These are phyloP conservation scores for Aphanocladium album DNA, from an alignment of 2,329 filamentous ascomycete species.

Conservation along the genomic window DNA sequence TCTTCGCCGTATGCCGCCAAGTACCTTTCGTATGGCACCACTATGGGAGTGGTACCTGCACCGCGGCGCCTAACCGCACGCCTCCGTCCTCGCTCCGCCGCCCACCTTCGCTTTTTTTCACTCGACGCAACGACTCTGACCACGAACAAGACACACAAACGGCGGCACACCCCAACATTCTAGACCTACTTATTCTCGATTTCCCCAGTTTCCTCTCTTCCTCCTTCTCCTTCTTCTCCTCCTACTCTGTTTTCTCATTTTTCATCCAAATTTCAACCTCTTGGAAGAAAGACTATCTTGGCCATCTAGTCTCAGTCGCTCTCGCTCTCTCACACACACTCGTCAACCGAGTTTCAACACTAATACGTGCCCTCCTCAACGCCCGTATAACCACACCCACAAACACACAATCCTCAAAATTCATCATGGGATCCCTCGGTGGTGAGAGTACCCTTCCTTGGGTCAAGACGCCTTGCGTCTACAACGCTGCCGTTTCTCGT, in stretches of 20 bases:
- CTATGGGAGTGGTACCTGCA: neutral
- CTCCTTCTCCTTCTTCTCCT: neutral
- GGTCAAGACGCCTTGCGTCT: slow-evolving; percentile 66
- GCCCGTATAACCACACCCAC: slow-evolving; percentile 1
- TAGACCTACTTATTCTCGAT: slow-evolving; percentile 9
- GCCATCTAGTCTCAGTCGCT: slow-evolving; percentile 13
- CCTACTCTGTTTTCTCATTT: neutral
- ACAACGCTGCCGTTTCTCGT: slow-evolving; percentile 61
- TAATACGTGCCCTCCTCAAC: slow-evolving; percentile 13
- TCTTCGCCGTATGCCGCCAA: slow-evolving; percentile 3
- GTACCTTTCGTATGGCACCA: neutral
- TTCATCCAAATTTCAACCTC: neutral
- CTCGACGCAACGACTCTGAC: neutral
- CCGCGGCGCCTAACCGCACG: neutral
- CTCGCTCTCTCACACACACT: neutral
- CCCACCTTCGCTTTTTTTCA: neutral
- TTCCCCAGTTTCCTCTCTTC: neutral
- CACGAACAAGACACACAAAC: neutral
- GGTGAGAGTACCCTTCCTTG: slow-evolving; percentile 49
- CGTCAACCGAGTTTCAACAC: slow-evolving; percentile 15
- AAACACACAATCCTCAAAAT: neutral
- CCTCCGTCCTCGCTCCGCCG: neutral
- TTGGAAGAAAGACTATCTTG: neutral
- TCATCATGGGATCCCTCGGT: slow-evolving; percentile 37
- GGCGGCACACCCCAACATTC: slow-evolving; percentile 9